A percentile compares a stretch with the other conserved stretches of the same genome.
Conservation (phyloP, 2,329 filamentous ascomycete species). For the Xylariaceae sp. region DNA sequence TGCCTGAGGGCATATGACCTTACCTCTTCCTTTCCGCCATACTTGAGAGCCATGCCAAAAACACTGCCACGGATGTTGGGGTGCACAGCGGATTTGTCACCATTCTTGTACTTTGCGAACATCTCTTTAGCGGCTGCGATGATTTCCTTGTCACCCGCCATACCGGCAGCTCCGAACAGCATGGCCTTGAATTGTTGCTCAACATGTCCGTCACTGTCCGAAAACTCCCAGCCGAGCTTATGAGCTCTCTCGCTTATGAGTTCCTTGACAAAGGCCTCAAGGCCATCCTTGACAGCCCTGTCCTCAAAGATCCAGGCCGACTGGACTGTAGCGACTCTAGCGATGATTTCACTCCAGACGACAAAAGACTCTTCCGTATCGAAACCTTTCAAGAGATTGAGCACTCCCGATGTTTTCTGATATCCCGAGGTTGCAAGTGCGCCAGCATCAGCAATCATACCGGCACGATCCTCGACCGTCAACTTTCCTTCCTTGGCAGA, state of each 20-base stretch:
- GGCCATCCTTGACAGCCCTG: constrained; percentile 63
- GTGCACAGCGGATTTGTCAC: constrained; percentile 78
- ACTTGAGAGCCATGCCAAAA: constrained; percentile 77
- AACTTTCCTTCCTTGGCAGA: constrained; percentile 78
- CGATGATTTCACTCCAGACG: constrained; percentile 89
- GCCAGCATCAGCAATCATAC: constrained; percentile 91
- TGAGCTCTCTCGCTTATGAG: constrained; percentile 78
- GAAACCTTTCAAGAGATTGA: constrained; percentile 82
- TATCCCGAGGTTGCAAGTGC: constrained; percentile 87
- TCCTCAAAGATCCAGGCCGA: constrained; percentile 89
- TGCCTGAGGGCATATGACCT: constrained; percentile 17
- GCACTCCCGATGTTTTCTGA: constrained; percentile 84
- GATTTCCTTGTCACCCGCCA: constrained; percentile 73
- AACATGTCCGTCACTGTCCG: constrained; percentile 79
- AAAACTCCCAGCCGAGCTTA: constrained; percentile 83
- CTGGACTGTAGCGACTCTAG: constrained; percentile 73
- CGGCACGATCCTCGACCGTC: constrained; percentile 84
- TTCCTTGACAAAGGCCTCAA: constrained; percentile 79
- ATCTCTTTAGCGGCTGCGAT: constrained; percentile 81
- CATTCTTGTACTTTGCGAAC: constrained; percentile 78
- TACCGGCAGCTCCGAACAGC: constrained; percentile 79
- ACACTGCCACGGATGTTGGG: constrained; percentile 87
- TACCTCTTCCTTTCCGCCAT: constrained; percentile 80
- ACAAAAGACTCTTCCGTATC: constrained; percentile 83
- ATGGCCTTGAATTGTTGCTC: constrained; percentile 92